Evolutionary conservation across 176 grass and related monocot genomes (phyloP).

Genomic region (Phoenix dactylifera): DNA sequence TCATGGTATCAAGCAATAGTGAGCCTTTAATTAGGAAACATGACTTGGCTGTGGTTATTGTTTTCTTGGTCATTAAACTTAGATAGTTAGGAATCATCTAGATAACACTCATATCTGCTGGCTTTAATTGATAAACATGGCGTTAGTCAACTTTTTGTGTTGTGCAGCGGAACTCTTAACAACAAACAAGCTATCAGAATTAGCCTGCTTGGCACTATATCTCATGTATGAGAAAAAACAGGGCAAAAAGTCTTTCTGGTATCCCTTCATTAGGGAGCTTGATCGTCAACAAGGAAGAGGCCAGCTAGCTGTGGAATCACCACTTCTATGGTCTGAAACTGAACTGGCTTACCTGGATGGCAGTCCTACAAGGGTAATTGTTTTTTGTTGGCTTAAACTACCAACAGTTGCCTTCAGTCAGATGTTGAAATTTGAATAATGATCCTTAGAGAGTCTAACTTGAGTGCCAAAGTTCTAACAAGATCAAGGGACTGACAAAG

Average conservation of each 20-base stretch:
- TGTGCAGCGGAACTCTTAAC: slow-evolving; percentile 87
- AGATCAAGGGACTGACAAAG: background rate
- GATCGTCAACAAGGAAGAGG: slow-evolving; percentile 90
- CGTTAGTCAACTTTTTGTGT: slow-evolving; percentile 10
- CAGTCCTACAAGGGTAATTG: slow-evolving; percentile 69
- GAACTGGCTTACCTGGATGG: slow-evolving; percentile 80
- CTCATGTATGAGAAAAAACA: slow-evolving; percentile 99
- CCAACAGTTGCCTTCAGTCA: no score
- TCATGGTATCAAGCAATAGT: no score
- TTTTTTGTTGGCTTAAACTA: background rate
- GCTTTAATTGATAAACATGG: no score
- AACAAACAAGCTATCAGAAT: slow-evolving; percentile 94
- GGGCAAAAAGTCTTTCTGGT: slow-evolving; percentile 92
- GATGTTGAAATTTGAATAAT: no score
- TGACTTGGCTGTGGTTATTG: no score
- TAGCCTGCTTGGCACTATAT: slow-evolving; percentile 97
- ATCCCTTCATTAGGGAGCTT: slow-evolving; percentile 88
- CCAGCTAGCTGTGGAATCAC: slow-evolving; percentile 91
- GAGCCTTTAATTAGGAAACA: no score
- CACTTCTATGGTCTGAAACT: slow-evolving; percentile 81
- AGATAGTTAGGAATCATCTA: no score
- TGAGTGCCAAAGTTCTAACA: no score
- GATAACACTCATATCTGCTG: no score
- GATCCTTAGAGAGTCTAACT: no score
- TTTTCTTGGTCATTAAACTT: no score